phyloP scores from a whole-genome alignment of 768 basidiomycete species.

The Phylloporus scabripes region DNA sequence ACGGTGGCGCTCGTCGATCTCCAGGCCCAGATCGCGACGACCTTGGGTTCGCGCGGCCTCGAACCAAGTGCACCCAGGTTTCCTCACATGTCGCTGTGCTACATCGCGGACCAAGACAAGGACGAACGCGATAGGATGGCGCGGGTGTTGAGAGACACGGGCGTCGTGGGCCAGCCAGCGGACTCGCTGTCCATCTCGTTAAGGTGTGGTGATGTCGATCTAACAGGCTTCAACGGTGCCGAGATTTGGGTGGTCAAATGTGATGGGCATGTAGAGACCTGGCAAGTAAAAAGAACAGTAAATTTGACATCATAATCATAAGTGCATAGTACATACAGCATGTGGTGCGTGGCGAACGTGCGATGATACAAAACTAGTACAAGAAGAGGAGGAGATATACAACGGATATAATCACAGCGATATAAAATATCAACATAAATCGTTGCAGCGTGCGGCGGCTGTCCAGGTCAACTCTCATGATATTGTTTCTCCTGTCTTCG shows the following conservation, averaged over 20 bases:
- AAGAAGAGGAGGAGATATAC: not conserved
- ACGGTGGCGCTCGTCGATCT: conserved; percentile 43
- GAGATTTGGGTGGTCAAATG: conserved; percentile 61
- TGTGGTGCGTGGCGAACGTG: not conserved
- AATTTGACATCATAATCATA: not conserved
- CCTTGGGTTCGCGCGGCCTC: conserved; percentile 30
- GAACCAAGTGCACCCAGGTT: conserved; percentile 50
- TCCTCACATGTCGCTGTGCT: conserved; percentile 71
- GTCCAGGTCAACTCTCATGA: conserved; percentile 16
- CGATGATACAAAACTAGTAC: not conserved
- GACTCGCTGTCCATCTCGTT: conserved; percentile 19
- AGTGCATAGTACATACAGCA: not conserved
- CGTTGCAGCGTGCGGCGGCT: not conserved
- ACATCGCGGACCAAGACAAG: conserved; percentile 63
- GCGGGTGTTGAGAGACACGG: conserved; percentile 35
- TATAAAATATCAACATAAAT: conserved; percentile 5
- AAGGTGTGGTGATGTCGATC: conserved; percentile 27
- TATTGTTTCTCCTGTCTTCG: conserved; percentile 18
- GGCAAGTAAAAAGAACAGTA: conserved; percentile 47
- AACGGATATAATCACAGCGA: conserved; percentile 7
- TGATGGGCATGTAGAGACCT: conserved; percentile 53
- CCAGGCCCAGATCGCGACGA: conserved; percentile 42
- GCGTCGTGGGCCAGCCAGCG: conserved; percentile 32
- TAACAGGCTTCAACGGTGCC: conserved; percentile 38
- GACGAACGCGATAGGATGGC: conserved; percentile 46